These are phyloP conservation scores for Trematosphaeria pertusa DNA, from an alignment of 2,329 filamentous ascomycete species.

Conservation along the genomic window DNA sequence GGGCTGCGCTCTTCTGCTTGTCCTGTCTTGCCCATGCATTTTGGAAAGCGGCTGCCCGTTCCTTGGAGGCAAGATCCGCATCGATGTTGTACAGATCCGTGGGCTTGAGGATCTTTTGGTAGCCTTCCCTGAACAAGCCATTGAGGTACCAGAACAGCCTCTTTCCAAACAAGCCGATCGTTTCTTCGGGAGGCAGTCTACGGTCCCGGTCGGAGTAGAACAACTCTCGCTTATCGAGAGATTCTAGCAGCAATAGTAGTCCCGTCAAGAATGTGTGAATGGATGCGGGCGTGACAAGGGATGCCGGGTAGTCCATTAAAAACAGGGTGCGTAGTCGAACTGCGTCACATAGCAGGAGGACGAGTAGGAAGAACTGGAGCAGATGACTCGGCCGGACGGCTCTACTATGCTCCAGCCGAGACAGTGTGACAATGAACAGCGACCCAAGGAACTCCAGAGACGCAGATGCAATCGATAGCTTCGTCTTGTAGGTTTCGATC, in stretches of 20 bases:
- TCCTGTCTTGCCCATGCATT: constrained; percentile 21
- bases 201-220: constrained; percentile 23
- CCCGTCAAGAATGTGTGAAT: constrained; percentile 28
- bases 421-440: constrained; percentile 24
- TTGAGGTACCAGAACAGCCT: constrained; percentile 48
- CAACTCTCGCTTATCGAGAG: constrained; percentile 31
- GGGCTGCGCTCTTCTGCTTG: constrained; percentile 6
- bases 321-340: constrained; percentile 33
- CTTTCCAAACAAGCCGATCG: constrained; percentile 45
- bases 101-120: constrained; percentile 31
- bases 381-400: constrained; percentile 33
- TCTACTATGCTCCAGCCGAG: constrained; percentile 33
- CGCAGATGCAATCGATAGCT: constrained; percentile 25
- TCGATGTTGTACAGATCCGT: constrained; percentile 31
- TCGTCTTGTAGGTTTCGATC: constrained; percentile 24
- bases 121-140: constrained; percentile 37
- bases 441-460: constrained; percentile 29
- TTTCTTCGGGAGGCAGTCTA: constrained; percentile 43
- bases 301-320: constrained; percentile 26
- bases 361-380: constrained; percentile 36
- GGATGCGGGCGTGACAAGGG: constrained; percentile 19
- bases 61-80: constrained; percentile 29
- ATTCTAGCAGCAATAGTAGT: constrained; percentile 34
- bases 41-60: constrained; percentile 21
- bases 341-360: constrained; percentile 33